Percentiles rank a stretch among this genome's conserved stretches.
Evolutionary conservation across 192 early-diverging fungal genomes (phyloP).

Genomic region (Chytriomyces confervae): DNA sequence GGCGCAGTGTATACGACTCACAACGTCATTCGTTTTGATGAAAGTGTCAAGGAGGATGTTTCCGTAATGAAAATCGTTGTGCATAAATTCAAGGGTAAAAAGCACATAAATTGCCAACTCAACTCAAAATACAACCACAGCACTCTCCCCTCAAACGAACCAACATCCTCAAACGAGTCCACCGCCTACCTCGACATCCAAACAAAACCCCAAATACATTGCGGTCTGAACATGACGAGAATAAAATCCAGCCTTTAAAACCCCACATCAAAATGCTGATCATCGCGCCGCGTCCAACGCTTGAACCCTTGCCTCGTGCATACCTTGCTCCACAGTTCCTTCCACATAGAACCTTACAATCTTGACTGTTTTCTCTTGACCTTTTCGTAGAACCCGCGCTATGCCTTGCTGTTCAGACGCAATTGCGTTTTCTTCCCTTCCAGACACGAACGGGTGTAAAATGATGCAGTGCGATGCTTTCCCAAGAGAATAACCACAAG

Average conservation of each 20-base stretch:
- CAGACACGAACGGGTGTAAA: slow-evolving; percentile 17
- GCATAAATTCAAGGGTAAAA: background rate
- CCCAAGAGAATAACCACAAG: too few species aligned
- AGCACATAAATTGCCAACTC: too few species aligned
- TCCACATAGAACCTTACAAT: slow-evolving; percentile 21
- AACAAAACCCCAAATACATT: too few species aligned
- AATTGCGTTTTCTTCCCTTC: slow-evolving; percentile 21
- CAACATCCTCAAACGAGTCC: too few species aligned
- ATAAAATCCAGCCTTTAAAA: too few species aligned
- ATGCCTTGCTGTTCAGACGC: slow-evolving; percentile 24
- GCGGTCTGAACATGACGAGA: too few species aligned
- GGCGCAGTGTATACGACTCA: too few species aligned
- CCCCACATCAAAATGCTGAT: too few species aligned
- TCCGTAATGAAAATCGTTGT: background rate
- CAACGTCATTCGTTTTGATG: background rate
- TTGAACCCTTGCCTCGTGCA: slow-evolving; percentile 2
- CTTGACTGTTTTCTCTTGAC: slow-evolving; percentile 21
- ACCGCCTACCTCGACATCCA: too few species aligned
- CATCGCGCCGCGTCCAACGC: too few species aligned
- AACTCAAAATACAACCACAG: too few species aligned
- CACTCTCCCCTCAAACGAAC: too few species aligned
- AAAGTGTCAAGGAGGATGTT: background rate
- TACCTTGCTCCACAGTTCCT: slow-evolving; percentile 4
- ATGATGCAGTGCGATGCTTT: slow-evolving; percentile 8
- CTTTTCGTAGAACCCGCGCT: slow-evolving; percentile 17